Percentiles rank a stretch among this genome's conserved stretches.
These are phyloP conservation scores for Fusarium palustre DNA, from an alignment of 2,329 filamentous ascomycete genomes.

Conservation along the genomic window DNA sequence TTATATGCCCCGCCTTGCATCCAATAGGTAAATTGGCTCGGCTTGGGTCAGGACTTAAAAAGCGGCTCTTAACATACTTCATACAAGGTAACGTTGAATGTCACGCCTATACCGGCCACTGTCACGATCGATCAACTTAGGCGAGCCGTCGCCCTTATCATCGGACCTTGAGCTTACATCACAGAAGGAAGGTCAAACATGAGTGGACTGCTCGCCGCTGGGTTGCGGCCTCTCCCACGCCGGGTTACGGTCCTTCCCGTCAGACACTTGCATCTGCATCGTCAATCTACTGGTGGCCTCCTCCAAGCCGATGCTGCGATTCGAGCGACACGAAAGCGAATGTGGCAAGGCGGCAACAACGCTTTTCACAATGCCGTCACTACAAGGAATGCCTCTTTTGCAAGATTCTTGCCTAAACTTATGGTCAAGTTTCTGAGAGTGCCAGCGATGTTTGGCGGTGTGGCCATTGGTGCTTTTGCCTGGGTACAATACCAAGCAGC, in stretches of 20 bases:
- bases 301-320: slow-evolving; percentile 73
- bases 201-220: slow-evolving; percentile 70
- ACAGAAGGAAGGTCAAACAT: slow-evolving; percentile 45
- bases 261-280: slow-evolving; percentile 76
- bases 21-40: no score
- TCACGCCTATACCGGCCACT: slow-evolving; percentile 5
- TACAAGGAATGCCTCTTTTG: slow-evolving; percentile 73
- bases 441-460: slow-evolving; percentile 90
- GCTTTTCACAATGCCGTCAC: slow-evolving; percentile 83
- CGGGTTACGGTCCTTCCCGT: slow-evolving; percentile 66
- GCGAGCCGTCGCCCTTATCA: slow-evolving; percentile 42
- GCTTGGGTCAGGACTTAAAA: slow-evolving; percentile 6
- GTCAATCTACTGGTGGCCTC: slow-evolving; percentile 74
- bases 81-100: slow-evolving; percentile 25
- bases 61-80: slow-evolving; percentile 19
- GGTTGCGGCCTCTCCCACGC: slow-evolving; percentile 75
- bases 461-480: slow-evolving; percentile 85
- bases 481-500: slow-evolving; percentile 97
- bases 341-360: slow-evolving; percentile 80
- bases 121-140: slow-evolving; percentile 32
- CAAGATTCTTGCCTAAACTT: slow-evolving; percentile 80
- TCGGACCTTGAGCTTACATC: slow-evolving; percentile 34
- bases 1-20: background rate
- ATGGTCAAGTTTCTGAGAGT: slow-evolving; percentile 89
- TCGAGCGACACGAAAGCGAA: slow-evolving; percentile 70